Percentiles rank a stretch among this genome's conserved stretches.
These are phyloP conservation scores for Plasmodium relictum DNA, from an alignment of 169 alveolate genomes.

Conservation along the genomic window DNA sequence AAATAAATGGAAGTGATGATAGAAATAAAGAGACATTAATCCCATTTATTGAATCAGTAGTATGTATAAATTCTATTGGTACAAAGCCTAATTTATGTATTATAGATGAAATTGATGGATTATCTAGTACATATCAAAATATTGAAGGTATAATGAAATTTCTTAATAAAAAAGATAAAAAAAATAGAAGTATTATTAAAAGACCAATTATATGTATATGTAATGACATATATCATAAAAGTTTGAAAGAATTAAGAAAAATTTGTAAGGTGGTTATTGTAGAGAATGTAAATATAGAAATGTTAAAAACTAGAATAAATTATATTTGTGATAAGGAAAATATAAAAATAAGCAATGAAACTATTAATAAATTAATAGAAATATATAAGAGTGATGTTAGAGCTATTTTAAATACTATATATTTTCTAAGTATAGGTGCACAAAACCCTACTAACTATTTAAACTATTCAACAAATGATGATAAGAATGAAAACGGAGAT, in stretches of 20 bases:
- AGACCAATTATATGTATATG: conserved; percentile 98
- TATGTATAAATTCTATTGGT: conserved; percentile 83
- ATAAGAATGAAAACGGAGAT: not conserved
- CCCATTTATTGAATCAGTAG: conserved; percentile 82
- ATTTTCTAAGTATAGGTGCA: conserved; percentile 46
- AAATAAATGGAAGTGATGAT: conserved; percentile 97
- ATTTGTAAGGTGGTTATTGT: conserved; percentile 82
- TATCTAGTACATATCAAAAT: conserved; percentile 92
- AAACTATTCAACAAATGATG: conserved; percentile 9
- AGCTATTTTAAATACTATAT: conserved; percentile 63
- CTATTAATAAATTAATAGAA: conserved; percentile 81
- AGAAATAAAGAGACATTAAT: conserved; percentile 91
- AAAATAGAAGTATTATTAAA: conserved; percentile 35
- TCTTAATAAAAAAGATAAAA: conserved; percentile 69
- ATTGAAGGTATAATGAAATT: conserved; percentile 74
- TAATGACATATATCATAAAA: conserved; percentile 91
- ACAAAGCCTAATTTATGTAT: conserved; percentile 86
- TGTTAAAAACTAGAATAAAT: conserved; percentile 77
- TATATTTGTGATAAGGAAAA: conserved; percentile 81
- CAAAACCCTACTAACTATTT: conserved; percentile 16
- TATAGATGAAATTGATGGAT: conserved; percentile 98
- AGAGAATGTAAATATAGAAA: conserved; percentile 79
- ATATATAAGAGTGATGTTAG: conserved; percentile 82
- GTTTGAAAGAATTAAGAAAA: conserved; percentile 85
- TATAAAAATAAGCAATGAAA: conserved; percentile 70